A percentile compares a stretch with the other conserved stretches of the same genome.
These are phyloP conservation scores for Termitomyces sp. DNA, from an alignment of 768 basidiomycete species.

Conservation along the genomic window DNA sequence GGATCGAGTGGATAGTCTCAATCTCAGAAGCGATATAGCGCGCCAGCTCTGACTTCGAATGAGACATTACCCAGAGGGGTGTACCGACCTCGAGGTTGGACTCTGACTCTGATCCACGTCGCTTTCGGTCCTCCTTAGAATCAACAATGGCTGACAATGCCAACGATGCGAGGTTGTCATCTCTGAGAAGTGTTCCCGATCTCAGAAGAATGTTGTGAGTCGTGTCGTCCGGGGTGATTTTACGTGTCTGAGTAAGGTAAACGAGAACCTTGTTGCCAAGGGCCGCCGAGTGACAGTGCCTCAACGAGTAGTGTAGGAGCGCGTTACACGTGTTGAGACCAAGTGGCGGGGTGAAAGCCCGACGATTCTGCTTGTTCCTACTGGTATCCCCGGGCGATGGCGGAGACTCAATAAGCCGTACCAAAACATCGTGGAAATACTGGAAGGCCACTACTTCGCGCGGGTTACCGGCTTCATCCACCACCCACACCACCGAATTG, in stretches of 20 bases:
- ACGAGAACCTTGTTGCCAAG: constrained; percentile 47
- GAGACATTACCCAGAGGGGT: background rate
- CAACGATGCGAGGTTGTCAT: constrained; percentile 36
- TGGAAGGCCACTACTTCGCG: constrained; percentile 34
- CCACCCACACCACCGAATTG: constrained; percentile 35
- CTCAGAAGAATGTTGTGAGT: constrained; percentile 62
- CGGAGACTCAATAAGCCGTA: constrained; percentile 33
- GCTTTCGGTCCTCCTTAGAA: background rate
- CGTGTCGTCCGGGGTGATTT: constrained; percentile 39
- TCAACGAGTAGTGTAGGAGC: constrained; percentile 64
- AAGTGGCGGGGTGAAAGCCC: constrained; percentile 14
- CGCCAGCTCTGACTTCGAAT: background rate
- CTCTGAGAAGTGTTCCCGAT: constrained; percentile 47
- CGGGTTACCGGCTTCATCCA: constrained; percentile 19
- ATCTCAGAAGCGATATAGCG: background rate
- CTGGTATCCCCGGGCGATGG: constrained; percentile 13
- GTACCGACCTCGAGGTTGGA: background rate
- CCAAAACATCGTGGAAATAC: constrained; percentile 49
- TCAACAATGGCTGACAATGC: constrained; percentile 26
- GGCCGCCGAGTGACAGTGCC: constrained; percentile 48
- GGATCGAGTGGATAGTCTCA: constrained; percentile 2
- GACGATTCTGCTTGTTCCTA: background rate
- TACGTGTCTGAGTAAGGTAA: constrained; percentile 48
- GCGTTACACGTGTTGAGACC: constrained; percentile 44
- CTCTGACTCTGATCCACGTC: background rate